These are phyloP conservation scores for Harringtonia lauricola DNA, from an alignment of 2,329 filamentous ascomycete species.

Conservation along the genomic window DNA sequence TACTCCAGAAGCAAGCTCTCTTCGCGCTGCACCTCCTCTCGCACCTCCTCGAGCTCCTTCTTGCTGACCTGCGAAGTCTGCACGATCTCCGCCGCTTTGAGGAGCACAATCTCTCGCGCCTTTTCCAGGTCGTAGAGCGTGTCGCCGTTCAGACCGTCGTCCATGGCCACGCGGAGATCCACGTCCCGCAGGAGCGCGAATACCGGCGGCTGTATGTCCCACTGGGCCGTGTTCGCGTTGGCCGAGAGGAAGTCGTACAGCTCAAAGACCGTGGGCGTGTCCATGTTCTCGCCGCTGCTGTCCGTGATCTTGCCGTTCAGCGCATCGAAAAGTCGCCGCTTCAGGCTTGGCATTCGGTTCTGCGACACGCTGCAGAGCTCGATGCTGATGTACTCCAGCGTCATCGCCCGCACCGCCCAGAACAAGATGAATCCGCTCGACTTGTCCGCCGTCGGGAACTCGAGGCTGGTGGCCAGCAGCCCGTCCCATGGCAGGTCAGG, in stretches of 20 bases:
- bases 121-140: slow-evolving; percentile 58
- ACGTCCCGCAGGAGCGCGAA: slow-evolving; percentile 53
- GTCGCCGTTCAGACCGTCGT: slow-evolving; percentile 40
- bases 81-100: slow-evolving; percentile 54
- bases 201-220: slow-evolving; percentile 38
- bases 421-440: slow-evolving; percentile 66
- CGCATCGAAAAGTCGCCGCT: slow-evolving; percentile 56
- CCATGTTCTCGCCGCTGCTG: slow-evolving; percentile 55
- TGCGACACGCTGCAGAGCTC: slow-evolving; percentile 73
- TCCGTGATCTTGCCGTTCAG: slow-evolving; percentile 67
- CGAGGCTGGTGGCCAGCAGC: slow-evolving; percentile 42
- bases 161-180: slow-evolving; percentile 54
- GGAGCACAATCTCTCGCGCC: slow-evolving; percentile 60
- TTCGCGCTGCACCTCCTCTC: slow-evolving; percentile 42
- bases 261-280: slow-evolving; percentile 72
- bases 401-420: slow-evolving; percentile 62
- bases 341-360: slow-evolving; percentile 58
- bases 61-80: slow-evolving; percentile 13
- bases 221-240: slow-evolving; percentile 37
- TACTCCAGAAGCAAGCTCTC: slow-evolving; percentile 49
- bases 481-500: slow-evolving; percentile 66
- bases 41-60: slow-evolving; percentile 24
- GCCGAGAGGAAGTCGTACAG: slow-evolving; percentile 76
- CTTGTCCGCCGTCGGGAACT: slow-evolving; percentile 60
- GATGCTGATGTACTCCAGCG: slow-evolving; percentile 74